Evolutionary conservation across 1,284 basidiomycete species (phyloP).

Genomic region (Tilletia walkeri): DNA sequence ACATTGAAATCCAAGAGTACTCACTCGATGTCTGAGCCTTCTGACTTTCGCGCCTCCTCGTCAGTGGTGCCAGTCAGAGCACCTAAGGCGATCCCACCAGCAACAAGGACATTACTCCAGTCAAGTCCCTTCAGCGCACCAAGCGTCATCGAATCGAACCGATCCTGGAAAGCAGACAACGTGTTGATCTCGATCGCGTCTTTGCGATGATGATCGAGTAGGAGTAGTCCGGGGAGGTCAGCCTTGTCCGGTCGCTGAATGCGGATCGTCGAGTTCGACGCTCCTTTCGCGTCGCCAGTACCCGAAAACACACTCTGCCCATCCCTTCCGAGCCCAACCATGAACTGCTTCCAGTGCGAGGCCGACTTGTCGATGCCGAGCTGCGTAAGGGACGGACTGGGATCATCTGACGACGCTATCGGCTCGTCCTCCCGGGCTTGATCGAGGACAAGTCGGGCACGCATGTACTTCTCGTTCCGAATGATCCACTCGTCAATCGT

Average conservation of each 20-base stretch:
- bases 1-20: too few species aligned
- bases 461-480: slow-evolving; percentile 21
- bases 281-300: neutral
- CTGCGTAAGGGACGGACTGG: neutral
- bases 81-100: slow-evolving; percentile 18
- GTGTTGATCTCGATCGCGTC: slow-evolving; percentile 1
- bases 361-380: neutral
- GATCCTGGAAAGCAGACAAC: neutral
- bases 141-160: slow-evolving; percentile 14
- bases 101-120: slow-evolving; percentile 18
- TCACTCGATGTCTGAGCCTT: slow-evolving; percentile 19
- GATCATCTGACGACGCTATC: neutral
- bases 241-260: slow-evolving; percentile 17
- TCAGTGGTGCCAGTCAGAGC: slow-evolving; percentile 15
- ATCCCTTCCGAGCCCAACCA: slow-evolving; percentile 19
- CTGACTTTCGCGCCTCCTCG: slow-evolving; percentile 2
- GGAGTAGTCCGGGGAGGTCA: slow-evolving; percentile 8
- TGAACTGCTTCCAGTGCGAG: slow-evolving; percentile 18
- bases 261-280: neutral
- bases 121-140: slow-evolving; percentile 16
- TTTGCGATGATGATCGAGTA: slow-evolving; percentile 19
- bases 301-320: neutral
- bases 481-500: slow-evolving; percentile 16
- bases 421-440: neutral
- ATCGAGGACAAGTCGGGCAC: slow-evolving; percentile 18